A percentile compares a stretch with the other conserved stretches of the same genome.
Conservation (phyloP, 208 protist species). For the Leishmania tropica region DNA sequence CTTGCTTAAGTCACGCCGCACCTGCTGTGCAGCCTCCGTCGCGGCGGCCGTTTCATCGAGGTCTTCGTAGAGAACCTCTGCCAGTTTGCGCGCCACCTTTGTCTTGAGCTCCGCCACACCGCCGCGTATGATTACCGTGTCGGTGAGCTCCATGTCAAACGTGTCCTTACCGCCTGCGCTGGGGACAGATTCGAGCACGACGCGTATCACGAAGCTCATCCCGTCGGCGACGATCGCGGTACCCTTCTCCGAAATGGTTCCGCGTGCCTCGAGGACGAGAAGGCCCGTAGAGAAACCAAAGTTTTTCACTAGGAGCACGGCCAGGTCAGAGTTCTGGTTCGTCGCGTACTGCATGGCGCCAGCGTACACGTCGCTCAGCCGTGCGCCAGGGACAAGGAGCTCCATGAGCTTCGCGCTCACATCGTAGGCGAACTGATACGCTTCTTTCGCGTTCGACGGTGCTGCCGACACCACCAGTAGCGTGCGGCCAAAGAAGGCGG, state of each 20-base stretch:
- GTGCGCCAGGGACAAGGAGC: slow-evolving; percentile 51
- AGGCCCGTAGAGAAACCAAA: slow-evolving; percentile 87
- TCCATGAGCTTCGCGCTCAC: slow-evolving; percentile 78
- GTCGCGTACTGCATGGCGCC: slow-evolving; percentile 51
- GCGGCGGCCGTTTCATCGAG: slow-evolving; percentile 30
- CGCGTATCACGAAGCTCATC: slow-evolving; percentile 88
- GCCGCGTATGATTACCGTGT: slow-evolving; percentile 74
- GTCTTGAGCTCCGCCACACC: slow-evolving; percentile 74
- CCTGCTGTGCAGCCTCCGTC: neutral
- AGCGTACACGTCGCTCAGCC: slow-evolving; percentile 68
- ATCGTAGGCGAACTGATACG: slow-evolving; percentile 76
- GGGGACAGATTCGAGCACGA: slow-evolving; percentile 64
- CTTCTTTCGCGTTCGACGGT: slow-evolving; percentile 57
- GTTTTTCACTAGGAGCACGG: slow-evolving; percentile 51
- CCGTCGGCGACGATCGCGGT: slow-evolving; percentile 57
- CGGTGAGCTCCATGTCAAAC: slow-evolving; percentile 78
- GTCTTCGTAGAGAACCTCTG: slow-evolving; percentile 76
- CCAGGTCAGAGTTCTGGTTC: slow-evolving; percentile 47
- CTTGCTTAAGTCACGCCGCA: slow-evolving; percentile 55
- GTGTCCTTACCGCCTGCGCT: slow-evolving; percentile 25
- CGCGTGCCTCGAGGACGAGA: slow-evolving; percentile 80
- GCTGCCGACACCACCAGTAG: slow-evolving; percentile 73
- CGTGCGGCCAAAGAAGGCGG: slow-evolving; percentile 82
- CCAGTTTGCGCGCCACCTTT: slow-evolving; percentile 66
- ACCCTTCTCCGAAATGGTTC: slow-evolving; percentile 82